Evolutionary conservation across 108 stramenopile species (phyloP).

Genomic region (Pinguiococcus pyrenoidosus): DNA sequence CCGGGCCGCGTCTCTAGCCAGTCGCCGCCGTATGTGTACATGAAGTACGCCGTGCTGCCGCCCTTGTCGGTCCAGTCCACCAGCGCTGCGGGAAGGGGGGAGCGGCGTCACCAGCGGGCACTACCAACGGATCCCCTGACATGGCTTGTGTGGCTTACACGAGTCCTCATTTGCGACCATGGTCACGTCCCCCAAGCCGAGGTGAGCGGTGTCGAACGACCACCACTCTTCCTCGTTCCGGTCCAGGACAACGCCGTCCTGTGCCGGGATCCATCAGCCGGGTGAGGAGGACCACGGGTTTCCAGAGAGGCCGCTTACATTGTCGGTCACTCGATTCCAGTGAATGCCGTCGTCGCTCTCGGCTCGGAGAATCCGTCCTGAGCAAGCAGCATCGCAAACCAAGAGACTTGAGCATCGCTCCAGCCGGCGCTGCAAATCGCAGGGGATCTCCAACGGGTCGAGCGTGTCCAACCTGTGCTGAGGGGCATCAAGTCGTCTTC

Average conservation of each 20-base stretch:
- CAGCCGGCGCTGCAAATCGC: too few species aligned
- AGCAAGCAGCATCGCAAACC: neutral
- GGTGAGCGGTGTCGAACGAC: constrained; percentile 75
- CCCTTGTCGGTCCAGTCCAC: constrained; percentile 56
- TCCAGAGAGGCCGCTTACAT: constrained; percentile 4
- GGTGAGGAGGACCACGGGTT: too few species aligned
- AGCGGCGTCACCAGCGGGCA: too few species aligned
- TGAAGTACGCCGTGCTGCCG: constrained; percentile 70
- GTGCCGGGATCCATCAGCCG: too few species aligned
- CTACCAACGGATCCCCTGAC: too few species aligned
- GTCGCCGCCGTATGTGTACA: constrained; percentile 78
- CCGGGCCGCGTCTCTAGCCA: constrained; percentile 55
- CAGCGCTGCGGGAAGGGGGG: too few species aligned
- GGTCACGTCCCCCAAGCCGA: constrained; percentile 68
- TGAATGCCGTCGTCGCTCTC: constrained; percentile 12
- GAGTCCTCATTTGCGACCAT: constrained; percentile 69
- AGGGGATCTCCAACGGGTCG: too few species aligned
- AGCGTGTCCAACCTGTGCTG: constrained; percentile 11
- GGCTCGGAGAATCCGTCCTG: constrained; percentile 7
- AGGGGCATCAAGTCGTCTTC: constrained; percentile 15
- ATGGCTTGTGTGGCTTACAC: too few species aligned
- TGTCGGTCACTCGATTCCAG: constrained; percentile 9
- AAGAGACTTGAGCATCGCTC: neutral
- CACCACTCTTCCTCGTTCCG: constrained; percentile 77
- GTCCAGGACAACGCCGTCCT: constrained; percentile 52